These are phyloP conservation scores for Myriosclerotinia duriaeana DNA, from an alignment of 2,329 filamentous ascomycete species.

Conservation along the genomic window DNA sequence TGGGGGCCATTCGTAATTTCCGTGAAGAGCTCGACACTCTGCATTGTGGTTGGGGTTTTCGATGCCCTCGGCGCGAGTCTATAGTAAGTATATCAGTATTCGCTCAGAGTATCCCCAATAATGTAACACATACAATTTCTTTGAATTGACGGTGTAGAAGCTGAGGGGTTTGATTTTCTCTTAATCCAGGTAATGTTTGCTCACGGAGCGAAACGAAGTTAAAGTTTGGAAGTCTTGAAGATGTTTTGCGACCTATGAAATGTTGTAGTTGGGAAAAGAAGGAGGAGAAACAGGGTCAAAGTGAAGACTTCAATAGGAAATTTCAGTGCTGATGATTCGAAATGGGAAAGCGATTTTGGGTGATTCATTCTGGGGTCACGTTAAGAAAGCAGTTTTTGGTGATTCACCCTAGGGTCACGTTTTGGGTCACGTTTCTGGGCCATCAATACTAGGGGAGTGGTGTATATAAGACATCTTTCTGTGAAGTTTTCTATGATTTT, in stretches of 20 bases:
- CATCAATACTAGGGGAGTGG: too few relatives aligned
- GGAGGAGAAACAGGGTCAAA: too few relatives aligned
- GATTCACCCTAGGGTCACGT: not conserved
- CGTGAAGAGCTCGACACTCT: too few relatives aligned
- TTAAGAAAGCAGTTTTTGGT: not conserved
- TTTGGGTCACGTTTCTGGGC: not conserved
- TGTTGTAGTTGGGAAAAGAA: not conserved
- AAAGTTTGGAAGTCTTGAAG: not conserved
- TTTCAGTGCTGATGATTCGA: too few relatives aligned
- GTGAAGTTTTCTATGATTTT: too few relatives aligned
- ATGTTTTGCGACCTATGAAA: not conserved
- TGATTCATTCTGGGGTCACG: not conserved
- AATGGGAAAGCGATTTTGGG: not conserved
- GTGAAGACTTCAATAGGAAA: not conserved
- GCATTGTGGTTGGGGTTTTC: too few relatives aligned
- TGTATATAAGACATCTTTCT: too few relatives aligned
- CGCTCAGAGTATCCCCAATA: fast-evolving
- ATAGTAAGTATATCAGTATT: too few relatives aligned
- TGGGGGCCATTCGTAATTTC: too few relatives aligned
- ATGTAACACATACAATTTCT: not conserved
- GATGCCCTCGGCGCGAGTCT: too few relatives aligned
- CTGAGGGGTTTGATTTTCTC: too few relatives aligned
- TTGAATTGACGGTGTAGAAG: not conserved
- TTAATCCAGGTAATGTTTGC: not conserved
- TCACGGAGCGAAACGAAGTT: not conserved